Percentiles rank a stretch among this genome's conserved stretches.
These are phyloP conservation scores for Botrytis porri DNA, from an alignment of 2,329 filamentous ascomycete genomes.

Conservation along the genomic window DNA sequence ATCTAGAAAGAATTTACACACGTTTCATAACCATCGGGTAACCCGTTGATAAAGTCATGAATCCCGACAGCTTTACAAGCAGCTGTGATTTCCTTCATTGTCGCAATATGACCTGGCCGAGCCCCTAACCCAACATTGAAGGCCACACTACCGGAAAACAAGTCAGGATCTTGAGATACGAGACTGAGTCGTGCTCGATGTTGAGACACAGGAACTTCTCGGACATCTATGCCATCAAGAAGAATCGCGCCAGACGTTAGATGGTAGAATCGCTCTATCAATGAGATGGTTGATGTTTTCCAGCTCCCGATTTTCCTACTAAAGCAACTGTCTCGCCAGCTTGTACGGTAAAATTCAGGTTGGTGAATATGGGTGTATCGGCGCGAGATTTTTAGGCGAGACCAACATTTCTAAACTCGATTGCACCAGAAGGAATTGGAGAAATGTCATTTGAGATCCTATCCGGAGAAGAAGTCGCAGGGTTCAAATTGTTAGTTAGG, in stretches of 20 bases:
- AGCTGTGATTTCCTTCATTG: constrained; percentile 59
- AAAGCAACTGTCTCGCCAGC: constrained; percentile 61
- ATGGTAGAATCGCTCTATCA: constrained; percentile 52
- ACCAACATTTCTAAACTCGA: constrained; percentile 56
- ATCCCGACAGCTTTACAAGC: constrained; percentile 68
- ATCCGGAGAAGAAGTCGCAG: background rate
- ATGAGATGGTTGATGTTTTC: constrained; percentile 61
- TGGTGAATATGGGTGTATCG: constrained; percentile 55
- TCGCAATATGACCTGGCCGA: constrained; percentile 52
- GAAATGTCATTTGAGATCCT: background rate
- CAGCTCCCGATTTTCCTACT: constrained; percentile 63
- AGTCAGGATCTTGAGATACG: constrained; percentile 54
- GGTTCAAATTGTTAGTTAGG: background rate
- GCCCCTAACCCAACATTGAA: constrained; percentile 57
- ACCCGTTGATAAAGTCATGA: constrained; percentile 60
- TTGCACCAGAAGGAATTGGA: constrained; percentile 31
- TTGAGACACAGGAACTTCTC: constrained; percentile 41
- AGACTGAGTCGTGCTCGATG: constrained; percentile 54
- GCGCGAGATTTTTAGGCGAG: constrained; percentile 65
- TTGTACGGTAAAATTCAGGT: constrained; percentile 54
- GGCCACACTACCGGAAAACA: constrained; percentile 54
- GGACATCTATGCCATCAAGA: constrained; percentile 44
- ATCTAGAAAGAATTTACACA: constrained; percentile 52
- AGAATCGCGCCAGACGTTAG: constrained; percentile 38
- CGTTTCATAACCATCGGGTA: constrained; percentile 66